Evolutionary conservation across 2,329 filamentous ascomycete genomes (phyloP).

Genomic region (Neonectria sp.): DNA sequence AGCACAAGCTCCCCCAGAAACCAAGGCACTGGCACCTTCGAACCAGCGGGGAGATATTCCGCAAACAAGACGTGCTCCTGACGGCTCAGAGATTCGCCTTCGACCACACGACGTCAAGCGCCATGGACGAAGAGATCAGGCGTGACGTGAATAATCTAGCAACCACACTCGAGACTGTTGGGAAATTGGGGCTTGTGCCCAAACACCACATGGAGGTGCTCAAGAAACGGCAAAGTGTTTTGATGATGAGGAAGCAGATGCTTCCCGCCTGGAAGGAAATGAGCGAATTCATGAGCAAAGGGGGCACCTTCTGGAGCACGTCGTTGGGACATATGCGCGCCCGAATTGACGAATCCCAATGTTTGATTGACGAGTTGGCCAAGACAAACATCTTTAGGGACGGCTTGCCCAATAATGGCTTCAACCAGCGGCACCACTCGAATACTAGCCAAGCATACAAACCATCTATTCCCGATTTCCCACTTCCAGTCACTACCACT

Average conservation of each 20-base stretch:
- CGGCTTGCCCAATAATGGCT: background rate
- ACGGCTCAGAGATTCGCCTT: background rate
- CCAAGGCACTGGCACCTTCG: background rate
- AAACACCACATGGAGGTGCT: background rate
- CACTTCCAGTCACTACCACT: background rate
- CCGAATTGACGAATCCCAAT: constrained; percentile 1
- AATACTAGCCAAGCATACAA: background rate
- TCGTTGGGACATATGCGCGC: background rate
- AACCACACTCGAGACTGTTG: background rate
- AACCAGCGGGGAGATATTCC: background rate
- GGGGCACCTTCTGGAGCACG: background rate
- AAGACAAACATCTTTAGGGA: background rate
- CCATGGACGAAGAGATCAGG: background rate
- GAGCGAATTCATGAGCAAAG: background rate
- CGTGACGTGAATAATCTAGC: background rate
- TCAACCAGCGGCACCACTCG: too few relatives aligned
- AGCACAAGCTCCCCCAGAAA: background rate
- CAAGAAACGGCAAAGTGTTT: background rate
- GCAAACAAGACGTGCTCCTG: background rate
- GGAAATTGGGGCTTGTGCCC: background rate
- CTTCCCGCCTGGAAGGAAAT: constrained; percentile 7
- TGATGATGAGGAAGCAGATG: background rate
- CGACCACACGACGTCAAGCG: background rate
- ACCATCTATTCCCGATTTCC: background rate
- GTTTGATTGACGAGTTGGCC: background rate